Evolutionary conservation across 352 stramenopile genomes (phyloP), one percentile per base, ranked within the genome.

Genomic region (Phytopythium vexans): DNA sequence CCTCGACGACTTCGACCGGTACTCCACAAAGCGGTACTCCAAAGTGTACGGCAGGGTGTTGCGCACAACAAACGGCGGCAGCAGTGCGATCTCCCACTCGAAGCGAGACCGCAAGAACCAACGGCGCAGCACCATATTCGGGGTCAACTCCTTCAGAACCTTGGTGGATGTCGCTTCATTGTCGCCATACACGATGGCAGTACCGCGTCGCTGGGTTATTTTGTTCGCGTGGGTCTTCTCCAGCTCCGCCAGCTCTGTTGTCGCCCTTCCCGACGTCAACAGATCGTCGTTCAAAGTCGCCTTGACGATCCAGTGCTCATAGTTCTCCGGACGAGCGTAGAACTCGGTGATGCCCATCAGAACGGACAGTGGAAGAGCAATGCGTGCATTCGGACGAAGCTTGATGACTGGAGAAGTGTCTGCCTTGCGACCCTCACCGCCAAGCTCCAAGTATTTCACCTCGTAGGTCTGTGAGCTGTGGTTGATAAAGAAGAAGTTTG

Each of bases 281-380:
- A 93, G 56, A 32, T 95, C 85, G 16, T 91, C 84, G 56, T 92
- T 91, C 32, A 95, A 43, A 5, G 64, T 78, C 3, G 79, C 77
- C 35, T 88, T 89, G 1, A 91, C 70, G 50, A 86, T 78, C 85
- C 85, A 95, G 38, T 87, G 70, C 8, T 93, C 70, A 50, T 86
- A 70, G 37, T 78, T 53, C 49, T 74, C 63, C 3, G 81, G 78
- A 27, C 85, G 79, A 21, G 82, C 78, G 42, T 92, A 92, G 38
- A 95, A 70, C 54, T 93, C 82, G 0, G 85, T 93, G 16, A 91
- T 88, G 21, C 82, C 85, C 82, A 93, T 92, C 14, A 93, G 62
- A 35, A 86, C 49, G 5, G 67, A 79, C 2, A 92, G 66, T 6
- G 85, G 80, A 16, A 93, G 49, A 4, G 79, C 69, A 37, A 89